Percentiles rank a stretch among this genome's conserved stretches.
phyloP scores from a whole-genome alignment of 345 rosid species.

The Moricandia arvensis region DNA sequence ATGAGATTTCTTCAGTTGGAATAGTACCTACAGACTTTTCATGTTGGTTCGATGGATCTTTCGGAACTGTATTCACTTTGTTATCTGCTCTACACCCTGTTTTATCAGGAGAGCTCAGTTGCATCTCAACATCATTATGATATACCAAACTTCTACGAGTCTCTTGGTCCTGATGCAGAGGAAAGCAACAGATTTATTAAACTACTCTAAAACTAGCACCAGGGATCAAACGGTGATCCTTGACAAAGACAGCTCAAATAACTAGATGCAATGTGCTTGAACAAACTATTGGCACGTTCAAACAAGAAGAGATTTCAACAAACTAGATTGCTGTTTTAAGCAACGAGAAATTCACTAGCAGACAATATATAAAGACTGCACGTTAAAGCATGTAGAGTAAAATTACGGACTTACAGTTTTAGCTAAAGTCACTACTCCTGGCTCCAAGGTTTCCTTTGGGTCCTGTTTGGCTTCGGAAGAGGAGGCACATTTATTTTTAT shows the following conservation, averaged over 20 bases:
- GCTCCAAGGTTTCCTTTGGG: conserved; percentile 36
- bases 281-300: conserved; percentile 9
- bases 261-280: conserved; percentile 10
- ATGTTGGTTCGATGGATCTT: conserved; percentile 47
- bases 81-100: conserved; percentile 56
- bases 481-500: conserved; percentile 33
- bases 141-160: conserved; percentile 49
- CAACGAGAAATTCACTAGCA: conserved; percentile 2
- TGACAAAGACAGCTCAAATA: conserved; percentile 21
- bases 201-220: conserved; percentile 1
- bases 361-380: background rate
- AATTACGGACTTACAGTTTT: conserved; percentile 46
- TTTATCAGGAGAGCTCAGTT: conserved; percentile 32
- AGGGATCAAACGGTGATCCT: background rate
- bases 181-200: conserved; percentile 19
- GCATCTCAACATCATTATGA: conserved; percentile 45
- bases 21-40: conserved; percentile 40
- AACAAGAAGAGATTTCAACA: conserved; percentile 2
- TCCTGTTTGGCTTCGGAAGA: conserved; percentile 49
- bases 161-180: conserved; percentile 50
- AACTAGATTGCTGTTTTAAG: conserved; percentile 10
- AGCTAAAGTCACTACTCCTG: conserved; percentile 47
- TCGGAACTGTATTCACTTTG: conserved; percentile 26
- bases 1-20: conserved; percentile 27
- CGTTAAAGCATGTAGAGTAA: conserved; percentile 4